Evolutionary conservation across 2,329 filamentous ascomycete genomes (phyloP).

Genomic region (Diaporthe citri): DNA sequence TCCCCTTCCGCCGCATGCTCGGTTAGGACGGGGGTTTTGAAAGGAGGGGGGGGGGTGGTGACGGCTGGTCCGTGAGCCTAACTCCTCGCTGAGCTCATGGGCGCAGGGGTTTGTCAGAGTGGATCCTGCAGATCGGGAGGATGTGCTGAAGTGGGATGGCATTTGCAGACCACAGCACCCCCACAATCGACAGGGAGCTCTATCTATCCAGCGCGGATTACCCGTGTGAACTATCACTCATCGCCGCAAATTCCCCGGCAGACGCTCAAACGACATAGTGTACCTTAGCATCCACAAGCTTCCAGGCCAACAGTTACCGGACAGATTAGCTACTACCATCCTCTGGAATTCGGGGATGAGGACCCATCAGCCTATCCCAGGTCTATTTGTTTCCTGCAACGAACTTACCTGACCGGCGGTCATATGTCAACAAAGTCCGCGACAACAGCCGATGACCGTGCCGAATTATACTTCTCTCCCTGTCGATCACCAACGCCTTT

Average conservation of each 20-base stretch:
- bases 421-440: background rate
- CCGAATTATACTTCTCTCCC: background rate
- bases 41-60: background rate
- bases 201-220: background rate
- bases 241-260: background rate
- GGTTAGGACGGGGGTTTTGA: background rate
- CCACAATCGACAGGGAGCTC: slow-evolving; percentile 15
- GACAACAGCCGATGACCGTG: background rate
- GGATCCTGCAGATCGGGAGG: slow-evolving; percentile 7
- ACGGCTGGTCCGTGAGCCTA: slow-evolving; percentile 19
- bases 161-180: slow-evolving; percentile 8
- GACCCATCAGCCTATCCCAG: background rate
- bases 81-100: slow-evolving; percentile 26
- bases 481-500: background rate
- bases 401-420: background rate
- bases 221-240: background rate
- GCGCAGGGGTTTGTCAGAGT: slow-evolving; percentile 20
- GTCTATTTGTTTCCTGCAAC: background rate
- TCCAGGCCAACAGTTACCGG: background rate
- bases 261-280: background rate
- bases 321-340: background rate
- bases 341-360: slow-evolving; percentile 10
- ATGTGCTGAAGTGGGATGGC: slow-evolving; percentile 33
- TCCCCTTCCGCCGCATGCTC: slow-evolving; percentile 28
- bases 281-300: background rate